Percentiles rank a stretch among this genome's conserved stretches.
phyloP scores from a whole-genome alignment of 176 grass and related monocot species.

The Cymbopogon citratus region DNA sequence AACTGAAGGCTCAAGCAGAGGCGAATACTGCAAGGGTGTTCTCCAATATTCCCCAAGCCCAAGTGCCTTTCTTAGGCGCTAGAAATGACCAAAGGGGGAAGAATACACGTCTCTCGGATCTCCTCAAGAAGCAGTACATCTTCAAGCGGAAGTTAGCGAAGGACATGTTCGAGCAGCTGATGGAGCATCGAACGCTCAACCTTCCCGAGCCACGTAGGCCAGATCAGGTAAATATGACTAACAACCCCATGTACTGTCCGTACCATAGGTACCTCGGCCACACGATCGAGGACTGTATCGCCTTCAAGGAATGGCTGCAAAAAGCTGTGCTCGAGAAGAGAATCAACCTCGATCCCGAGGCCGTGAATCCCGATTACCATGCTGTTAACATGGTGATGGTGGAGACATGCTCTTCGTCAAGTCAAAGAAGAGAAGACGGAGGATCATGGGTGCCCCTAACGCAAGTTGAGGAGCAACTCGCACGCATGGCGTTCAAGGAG shows the following conservation, averaged over 20 bases:
- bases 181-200: too few species aligned
- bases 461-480: neutral
- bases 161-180: too few species aligned
- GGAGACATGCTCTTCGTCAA: too few species aligned
- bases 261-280: neutral
- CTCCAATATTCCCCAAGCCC: neutral
- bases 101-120: neutral
- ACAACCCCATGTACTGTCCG: neutral
- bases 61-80: neutral
- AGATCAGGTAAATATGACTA: neutral
- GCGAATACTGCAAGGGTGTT: neutral
- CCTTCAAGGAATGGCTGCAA: conserved; percentile 2
- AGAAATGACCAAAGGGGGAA: fast-evolving
- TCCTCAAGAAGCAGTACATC: neutral
- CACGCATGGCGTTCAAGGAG: too few species aligned
- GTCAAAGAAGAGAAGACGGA: neutral
- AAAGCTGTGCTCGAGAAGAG: neutral
- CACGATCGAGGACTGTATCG: neutral
- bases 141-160: too few species aligned
- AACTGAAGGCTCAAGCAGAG: neutral
- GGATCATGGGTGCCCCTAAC: neutral
- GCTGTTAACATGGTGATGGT: neutral
- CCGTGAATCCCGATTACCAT: neutral
- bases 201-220: neutral
- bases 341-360: fast-evolving